Conservation (phyloP, 1,284 basidiomycete species). For the Leccinum subspadiceum region DNA sequence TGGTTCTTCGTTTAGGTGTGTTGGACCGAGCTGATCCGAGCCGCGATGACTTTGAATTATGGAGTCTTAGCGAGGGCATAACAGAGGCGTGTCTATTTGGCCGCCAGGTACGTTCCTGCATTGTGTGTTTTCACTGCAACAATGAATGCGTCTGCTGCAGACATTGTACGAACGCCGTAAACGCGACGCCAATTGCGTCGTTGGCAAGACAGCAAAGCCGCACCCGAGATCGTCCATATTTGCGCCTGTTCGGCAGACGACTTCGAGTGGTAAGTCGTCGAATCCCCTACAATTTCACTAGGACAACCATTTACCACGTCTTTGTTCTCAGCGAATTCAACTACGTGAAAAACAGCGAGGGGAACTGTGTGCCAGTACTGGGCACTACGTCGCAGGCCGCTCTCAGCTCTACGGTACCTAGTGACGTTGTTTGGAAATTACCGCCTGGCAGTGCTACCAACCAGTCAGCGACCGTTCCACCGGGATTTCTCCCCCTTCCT, state of each 20-base stretch:
- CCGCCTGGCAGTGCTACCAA: neutral
- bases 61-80: conserved; percentile 90
- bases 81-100: conserved; percentile 79
- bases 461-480: neutral
- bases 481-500: neutral
- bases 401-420: neutral
- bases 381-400: conserved; percentile 44
- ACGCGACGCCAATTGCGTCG: conserved; percentile 76
- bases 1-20: conserved; percentile 47
- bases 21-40: conserved; percentile 69
- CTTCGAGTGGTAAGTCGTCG: conserved; percentile 83
- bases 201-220: conserved; percentile 67
- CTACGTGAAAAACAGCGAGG: conserved; percentile 51
- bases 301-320: neutral
- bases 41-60: conserved; percentile 90
- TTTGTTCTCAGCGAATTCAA: conserved; percentile 65
- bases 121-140: neutral
- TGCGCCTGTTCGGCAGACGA: conserved; percentile 75
- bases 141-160: conserved; percentile 37
- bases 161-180: conserved; percentile 85
- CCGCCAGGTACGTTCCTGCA: conserved; percentile 53
- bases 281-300: neutral
- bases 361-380: conserved; percentile 72
- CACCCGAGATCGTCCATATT: conserved; percentile 57
- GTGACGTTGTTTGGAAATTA: neutral